A percentile compares a stretch with the other conserved stretches of the same genome.
These are phyloP conservation scores for Kodamaea sp. DNA, from an alignment of 1,139 yeast species.

Conservation along the genomic window DNA sequence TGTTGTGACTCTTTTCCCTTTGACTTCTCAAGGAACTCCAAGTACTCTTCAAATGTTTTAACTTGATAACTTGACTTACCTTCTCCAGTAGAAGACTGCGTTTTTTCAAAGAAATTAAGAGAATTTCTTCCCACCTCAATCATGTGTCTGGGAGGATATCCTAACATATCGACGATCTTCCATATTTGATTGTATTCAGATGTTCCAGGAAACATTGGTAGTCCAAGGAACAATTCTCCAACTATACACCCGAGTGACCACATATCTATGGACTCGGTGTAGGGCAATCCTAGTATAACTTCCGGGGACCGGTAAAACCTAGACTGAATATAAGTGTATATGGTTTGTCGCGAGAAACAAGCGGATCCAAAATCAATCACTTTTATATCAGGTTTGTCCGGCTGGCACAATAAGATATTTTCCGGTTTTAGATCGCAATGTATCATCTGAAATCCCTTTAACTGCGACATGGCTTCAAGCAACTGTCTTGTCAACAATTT, in stretches of 20 bases:
- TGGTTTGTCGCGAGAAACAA: conserved; percentile 86
- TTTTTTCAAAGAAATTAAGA: conserved; percentile 62
- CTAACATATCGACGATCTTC: conserved; percentile 81
- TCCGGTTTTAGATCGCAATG: conserved; percentile 98
- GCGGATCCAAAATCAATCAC: conserved; percentile 97
- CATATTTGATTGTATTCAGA: conserved; percentile 90
- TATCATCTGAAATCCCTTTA: conserved; percentile 81
- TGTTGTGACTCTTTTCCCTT: conserved; percentile 37
- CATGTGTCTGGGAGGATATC: conserved; percentile 94
- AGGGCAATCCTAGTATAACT: conserved; percentile 86
- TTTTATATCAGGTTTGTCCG: conserved; percentile 86
- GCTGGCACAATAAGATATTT: conserved; percentile 76
- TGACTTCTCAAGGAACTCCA: conserved; percentile 34
- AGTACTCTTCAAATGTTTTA: conserved; percentile 39
- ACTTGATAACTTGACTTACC: conserved; percentile 33
- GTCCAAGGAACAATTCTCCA: conserved; percentile 88
- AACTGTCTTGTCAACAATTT: conserved; percentile 78
- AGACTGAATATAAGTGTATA: conserved; percentile 93
- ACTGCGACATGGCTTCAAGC: conserved; percentile 73
- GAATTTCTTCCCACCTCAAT: conserved; percentile 91
- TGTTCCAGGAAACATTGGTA: conserved; percentile 94
- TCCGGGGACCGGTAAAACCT: conserved; percentile 96
- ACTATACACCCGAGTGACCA: conserved; percentile 98
- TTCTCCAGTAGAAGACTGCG: conserved; percentile 19
- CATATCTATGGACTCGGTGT: conserved; percentile 92